These are phyloP conservation scores for Dalechampia spathulata DNA, from an alignment of 441 rosid species.

Conservation along the genomic window DNA sequence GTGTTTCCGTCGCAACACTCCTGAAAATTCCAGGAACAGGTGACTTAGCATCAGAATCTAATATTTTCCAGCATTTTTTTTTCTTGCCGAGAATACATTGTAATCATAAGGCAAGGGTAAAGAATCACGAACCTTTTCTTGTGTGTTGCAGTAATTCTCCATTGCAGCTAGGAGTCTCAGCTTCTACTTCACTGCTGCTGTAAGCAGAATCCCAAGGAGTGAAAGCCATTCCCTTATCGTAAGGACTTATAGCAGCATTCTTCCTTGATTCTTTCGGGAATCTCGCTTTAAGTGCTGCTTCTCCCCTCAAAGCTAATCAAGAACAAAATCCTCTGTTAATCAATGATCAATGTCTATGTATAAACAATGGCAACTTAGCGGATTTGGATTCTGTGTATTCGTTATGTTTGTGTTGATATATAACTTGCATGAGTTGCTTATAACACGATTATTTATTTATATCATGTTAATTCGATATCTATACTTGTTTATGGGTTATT, in stretches of 20 bases:
- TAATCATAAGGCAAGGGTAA: background rate
- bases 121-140: conserved; percentile 46
- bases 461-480: too few species aligned
- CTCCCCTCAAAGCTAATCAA: conserved; percentile 74
- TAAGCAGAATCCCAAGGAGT: conserved; percentile 33
- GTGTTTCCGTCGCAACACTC: conserved; percentile 53
- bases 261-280: conserved; percentile 78
- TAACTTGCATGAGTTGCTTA: too few species aligned
- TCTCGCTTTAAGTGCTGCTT: conserved; percentile 74
- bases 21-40: conserved; percentile 33
- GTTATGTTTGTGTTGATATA: too few species aligned
- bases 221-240: conserved; percentile 52
- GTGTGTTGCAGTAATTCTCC: conserved; percentile 75
- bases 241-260: conserved; percentile 81
- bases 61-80: too few species aligned
- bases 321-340: background rate
- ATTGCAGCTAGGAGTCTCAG: conserved; percentile 43
- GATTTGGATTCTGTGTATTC: too few species aligned
- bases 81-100: background rate
- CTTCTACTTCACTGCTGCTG: conserved; percentile 30
- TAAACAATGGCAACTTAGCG: too few species aligned
- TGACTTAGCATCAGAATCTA: background rate
- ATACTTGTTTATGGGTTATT: too few species aligned
- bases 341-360: too few species aligned
- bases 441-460: too few species aligned